Percentiles rank a stretch among this genome's conserved stretches.
Conservation (phyloP, 1,284 basidiomycete species). For the Fomitopsis schrenkii region DNA sequence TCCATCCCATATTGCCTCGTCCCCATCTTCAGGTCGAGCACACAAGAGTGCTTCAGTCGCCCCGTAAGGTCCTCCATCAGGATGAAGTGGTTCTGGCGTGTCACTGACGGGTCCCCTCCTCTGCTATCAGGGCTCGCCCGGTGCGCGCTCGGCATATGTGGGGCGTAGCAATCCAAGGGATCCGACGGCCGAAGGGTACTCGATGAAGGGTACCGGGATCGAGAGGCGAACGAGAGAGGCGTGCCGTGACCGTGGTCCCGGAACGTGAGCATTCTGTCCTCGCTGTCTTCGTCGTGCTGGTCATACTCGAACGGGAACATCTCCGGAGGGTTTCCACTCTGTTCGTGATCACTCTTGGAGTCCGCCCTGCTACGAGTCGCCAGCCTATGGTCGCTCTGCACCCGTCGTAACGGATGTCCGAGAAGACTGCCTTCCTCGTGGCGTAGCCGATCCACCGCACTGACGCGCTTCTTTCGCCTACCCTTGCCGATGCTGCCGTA, state of each 20-base stretch:
- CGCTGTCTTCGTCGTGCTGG: not conserved
- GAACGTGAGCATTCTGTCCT: not conserved
- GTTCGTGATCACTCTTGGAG: not conserved
- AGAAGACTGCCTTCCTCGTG: conserved; percentile 25
- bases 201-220: conserved; percentile 47
- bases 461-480: conserved; percentile 29
- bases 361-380: conserved; percentile 25
- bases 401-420: conserved; percentile 46
- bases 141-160: conserved; percentile 20
- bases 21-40: conserved; percentile 99
- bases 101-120: conserved; percentile 37
- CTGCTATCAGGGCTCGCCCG: conserved; percentile 20
- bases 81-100: conserved; percentile 95
- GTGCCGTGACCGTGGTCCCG: conserved; percentile 7
- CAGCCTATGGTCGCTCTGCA: conserved; percentile 57
- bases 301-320: conserved; percentile 49
- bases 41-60: conserved; percentile 89
- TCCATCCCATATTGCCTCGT: conserved; percentile 98
- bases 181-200: conserved; percentile 46
- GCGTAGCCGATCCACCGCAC: conserved; percentile 34
- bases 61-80: conserved; percentile 99
- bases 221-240: conserved; percentile 19
- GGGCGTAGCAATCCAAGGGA: conserved; percentile 9
- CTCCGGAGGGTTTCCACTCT: conserved; percentile 14
- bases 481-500: conserved; percentile 31